A percentile compares a stretch with the other conserved stretches of the same genome.
phyloP scores from a whole-genome alignment of 495 filamentous ascomycete genomes.

The Neurospora sp. region DNA sequence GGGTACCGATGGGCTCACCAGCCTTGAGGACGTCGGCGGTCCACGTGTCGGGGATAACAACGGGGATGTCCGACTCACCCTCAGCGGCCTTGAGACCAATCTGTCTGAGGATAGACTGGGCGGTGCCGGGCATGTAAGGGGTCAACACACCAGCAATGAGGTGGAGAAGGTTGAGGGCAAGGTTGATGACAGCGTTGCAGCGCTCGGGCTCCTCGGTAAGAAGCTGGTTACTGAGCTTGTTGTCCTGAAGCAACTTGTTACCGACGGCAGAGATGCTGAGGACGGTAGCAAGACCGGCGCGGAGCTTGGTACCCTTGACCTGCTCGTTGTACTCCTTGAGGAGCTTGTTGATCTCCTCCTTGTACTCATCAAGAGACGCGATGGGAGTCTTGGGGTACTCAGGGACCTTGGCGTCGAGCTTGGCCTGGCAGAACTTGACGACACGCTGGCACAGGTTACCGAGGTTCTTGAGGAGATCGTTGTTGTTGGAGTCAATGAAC shows the following conservation, averaged over 20 bases:
- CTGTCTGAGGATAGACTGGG: conserved; percentile 62
- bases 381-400: conserved; percentile 41
- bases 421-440: conserved; percentile 79
- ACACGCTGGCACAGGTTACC: conserved; percentile 93
- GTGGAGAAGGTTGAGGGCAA: conserved; percentile 71
- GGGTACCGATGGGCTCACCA: conserved; percentile 73
- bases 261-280: conserved; percentile 51
- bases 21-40: conserved; percentile 48
- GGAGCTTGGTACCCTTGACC: conserved; percentile 65
- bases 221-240: conserved; percentile 42
- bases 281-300: conserved; percentile 54
- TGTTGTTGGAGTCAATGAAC: conserved; percentile 84
- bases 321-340: conserved; percentile 62
- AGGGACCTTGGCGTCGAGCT: conserved; percentile 59
- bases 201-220: conserved; percentile 62
- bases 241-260: conserved; percentile 83
- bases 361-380: conserved; percentile 33
- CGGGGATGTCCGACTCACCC: conserved; percentile 29
- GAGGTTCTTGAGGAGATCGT: conserved; percentile 77
- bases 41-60: conserved; percentile 65
- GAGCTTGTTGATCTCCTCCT: conserved; percentile 46
- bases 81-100: conserved; percentile 36
- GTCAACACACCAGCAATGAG: conserved; percentile 65
- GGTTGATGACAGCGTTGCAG: conserved; percentile 67
- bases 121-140: conserved; percentile 81